Conservation (phyloP, 139 green algal genomes). For the Chlamydomonas schloesseri region DNA sequence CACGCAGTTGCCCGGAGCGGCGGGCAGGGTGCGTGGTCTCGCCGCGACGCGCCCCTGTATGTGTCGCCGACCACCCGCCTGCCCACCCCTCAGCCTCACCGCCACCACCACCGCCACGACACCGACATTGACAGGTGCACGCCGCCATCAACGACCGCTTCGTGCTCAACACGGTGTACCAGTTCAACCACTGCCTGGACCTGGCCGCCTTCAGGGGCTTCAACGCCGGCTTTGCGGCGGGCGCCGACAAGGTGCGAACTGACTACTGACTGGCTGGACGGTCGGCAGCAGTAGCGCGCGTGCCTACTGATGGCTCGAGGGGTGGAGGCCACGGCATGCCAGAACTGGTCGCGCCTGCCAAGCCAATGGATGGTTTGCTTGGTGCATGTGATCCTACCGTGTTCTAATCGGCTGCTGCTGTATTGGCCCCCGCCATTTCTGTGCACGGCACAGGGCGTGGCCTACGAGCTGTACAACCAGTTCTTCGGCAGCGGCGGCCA, state of each 20-base stretch:
- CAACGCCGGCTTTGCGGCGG: constrained; percentile 45
- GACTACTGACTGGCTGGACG: too few species aligned
- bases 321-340: too few species aligned
- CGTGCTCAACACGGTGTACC: constrained; percentile 51
- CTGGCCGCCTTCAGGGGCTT: constrained; percentile 31
- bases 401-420: too few species aligned
- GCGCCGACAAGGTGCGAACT: constrained; percentile 47
- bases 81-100: too few species aligned
- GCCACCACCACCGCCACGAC: too few species aligned
- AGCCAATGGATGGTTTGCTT: too few species aligned
- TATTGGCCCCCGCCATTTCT: too few species aligned
- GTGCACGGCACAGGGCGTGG: constrained; percentile 30
- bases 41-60: too few species aligned
- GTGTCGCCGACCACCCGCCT: neutral
- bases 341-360: too few species aligned
- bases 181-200: constrained; percentile 45
- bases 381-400: too few species aligned
- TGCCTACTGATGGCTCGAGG: neutral
- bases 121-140: constrained; percentile 21
- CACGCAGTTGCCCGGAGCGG: too few species aligned
- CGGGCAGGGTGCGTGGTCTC: too few species aligned
- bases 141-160: constrained; percentile 59
- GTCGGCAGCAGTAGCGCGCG: neutral
- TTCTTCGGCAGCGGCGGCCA: constrained; percentile 33
- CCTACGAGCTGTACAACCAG: constrained; percentile 54